phyloP scores from a whole-genome alignment of 768 basidiomycete genomes.

The Agaricus sinodeliciosus region DNA sequence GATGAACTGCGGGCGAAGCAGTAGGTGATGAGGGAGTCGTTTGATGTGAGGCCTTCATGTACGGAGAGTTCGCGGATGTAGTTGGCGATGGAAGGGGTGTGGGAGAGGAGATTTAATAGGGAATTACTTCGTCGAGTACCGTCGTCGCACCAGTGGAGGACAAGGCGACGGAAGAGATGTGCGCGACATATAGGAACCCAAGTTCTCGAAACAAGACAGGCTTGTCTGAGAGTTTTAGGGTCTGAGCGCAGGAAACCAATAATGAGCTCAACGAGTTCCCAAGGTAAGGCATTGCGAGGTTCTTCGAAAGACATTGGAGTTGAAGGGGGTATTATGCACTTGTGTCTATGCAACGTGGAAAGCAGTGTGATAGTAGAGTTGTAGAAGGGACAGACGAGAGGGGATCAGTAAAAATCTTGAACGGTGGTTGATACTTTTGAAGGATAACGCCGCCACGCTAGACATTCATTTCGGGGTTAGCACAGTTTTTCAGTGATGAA shows the following conservation, averaged over 20 bases:
- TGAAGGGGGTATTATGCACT: not conserved
- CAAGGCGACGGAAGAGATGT: conserved; percentile 8
- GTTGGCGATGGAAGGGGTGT: not conserved
- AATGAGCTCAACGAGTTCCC: conserved; percentile 5
- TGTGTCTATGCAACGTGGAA: not conserved
- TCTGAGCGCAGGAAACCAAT: conserved; percentile 4
- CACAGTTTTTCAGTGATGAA: not conserved
- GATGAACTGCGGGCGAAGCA: conserved; percentile 3
- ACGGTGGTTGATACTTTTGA: conserved; percentile 6
- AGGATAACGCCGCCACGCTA: conserved; percentile 3
- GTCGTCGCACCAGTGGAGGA: conserved; percentile 10
- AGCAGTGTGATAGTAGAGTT: not conserved
- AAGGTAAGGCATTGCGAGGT: not conserved
- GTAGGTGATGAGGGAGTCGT: conserved; percentile 2
- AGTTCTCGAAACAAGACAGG: conserved; percentile 2
- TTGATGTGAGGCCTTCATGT: conserved; percentile 7
- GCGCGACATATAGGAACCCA: conserved; percentile 7
- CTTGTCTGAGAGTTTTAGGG: conserved; percentile 2
- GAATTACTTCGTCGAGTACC: conserved; percentile 1
- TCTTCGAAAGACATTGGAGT: not conserved
- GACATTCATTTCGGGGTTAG: conserved; percentile 7
- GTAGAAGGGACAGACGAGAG: not conserved
- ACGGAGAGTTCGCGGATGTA: conserved; percentile 9
- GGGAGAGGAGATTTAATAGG: conserved; percentile 1
- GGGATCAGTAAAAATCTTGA: not conserved